Evolutionary conservation across 345 rosid species (phyloP).

Genomic region (Boechera divaricarpa): DNA sequence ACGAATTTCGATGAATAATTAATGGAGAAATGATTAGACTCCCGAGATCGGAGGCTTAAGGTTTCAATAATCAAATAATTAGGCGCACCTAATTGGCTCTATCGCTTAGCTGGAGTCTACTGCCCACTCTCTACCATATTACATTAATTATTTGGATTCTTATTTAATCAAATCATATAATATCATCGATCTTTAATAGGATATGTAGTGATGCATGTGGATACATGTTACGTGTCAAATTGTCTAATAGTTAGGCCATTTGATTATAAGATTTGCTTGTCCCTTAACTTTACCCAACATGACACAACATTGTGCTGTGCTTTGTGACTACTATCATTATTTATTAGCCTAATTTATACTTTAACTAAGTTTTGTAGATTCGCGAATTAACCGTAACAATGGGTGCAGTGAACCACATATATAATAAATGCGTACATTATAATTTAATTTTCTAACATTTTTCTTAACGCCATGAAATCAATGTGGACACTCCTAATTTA

Average conservation of each 20-base stretch:
- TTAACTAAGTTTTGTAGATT: slow-evolving; percentile 1
- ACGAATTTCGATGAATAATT: slow-evolving; percentile 20
- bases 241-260: slow-evolving; percentile 34
- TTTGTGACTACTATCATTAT: slow-evolving; percentile 19
- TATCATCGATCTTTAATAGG: neutral
- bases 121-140: slow-evolving; percentile 23
- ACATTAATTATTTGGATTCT: neutral
- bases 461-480: neutral
- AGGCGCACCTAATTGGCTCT: slow-evolving; percentile 45
- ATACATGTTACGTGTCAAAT: slow-evolving; percentile 24
- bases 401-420: slow-evolving; percentile 15
- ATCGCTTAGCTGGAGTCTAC: slow-evolving; percentile 43
- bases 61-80: slow-evolving; percentile 35
- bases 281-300: slow-evolving; percentile 18
- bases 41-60: slow-evolving; percentile 36
- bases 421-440: neutral
- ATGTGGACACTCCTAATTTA: neutral
- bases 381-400: slow-evolving; percentile 20
- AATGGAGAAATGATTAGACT: slow-evolving; percentile 33
- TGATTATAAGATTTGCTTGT: slow-evolving; percentile 30
- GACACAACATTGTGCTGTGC: slow-evolving; percentile 26
- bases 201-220: neutral
- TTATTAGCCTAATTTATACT: neutral
- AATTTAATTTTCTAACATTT: neutral
- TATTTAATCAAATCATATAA: neutral